Evolutionary conservation across 2,329 filamentous ascomycete genomes (phyloP), one percentile per base, ranked within the genome.

Genomic region (Venturia aucupariae): DNA sequence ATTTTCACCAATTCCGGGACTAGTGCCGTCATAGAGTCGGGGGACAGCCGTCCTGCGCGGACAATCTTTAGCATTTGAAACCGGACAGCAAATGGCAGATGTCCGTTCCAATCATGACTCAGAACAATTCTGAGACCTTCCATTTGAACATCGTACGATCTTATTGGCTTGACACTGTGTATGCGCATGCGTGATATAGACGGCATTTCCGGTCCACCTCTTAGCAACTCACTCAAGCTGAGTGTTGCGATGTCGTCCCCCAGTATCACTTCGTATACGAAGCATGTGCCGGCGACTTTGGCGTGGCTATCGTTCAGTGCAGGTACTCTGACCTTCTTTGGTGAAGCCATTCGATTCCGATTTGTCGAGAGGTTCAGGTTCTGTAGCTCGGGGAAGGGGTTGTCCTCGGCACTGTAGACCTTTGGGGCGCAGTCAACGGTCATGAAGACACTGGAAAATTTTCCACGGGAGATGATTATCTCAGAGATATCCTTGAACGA

Each of bases 181-280:
- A 60, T 46, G 38, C 27, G 65, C 55, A 71, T 66, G 13, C 72
- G 64, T 24, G 73, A 65, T 10, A 74, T 67, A 3, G 70, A 64
- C 5, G 75, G 74, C 57, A 77, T 70, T 17, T 72, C 73, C 13
- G 68, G 66, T 46, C 67, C 69, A 7, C 63, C 65, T 8, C 65
- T 59, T 2, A 75, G 62, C 7, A 74, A 61, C 0, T 60, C 39
- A 4, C 68, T 66, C 30, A 75, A 65, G 4, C 61, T 65, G 10
- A 64, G 30, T 1, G 74, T 64, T 17, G 67, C 67, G 1, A 75
- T 68, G 7, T 63, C 69, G 46, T 71, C 67, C 5, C 67, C 62
- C 46, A 77, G 73, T 1, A 61, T 64, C 3, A 75, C 61, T 24
- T 78, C 77, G 68, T 85, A 86, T 0, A 83, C 79, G 59, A 82